Base-by-base conservation (phyloP, 2,329 filamentous ascomycete species). In the Beauveria rudraprayagi region DNA sequence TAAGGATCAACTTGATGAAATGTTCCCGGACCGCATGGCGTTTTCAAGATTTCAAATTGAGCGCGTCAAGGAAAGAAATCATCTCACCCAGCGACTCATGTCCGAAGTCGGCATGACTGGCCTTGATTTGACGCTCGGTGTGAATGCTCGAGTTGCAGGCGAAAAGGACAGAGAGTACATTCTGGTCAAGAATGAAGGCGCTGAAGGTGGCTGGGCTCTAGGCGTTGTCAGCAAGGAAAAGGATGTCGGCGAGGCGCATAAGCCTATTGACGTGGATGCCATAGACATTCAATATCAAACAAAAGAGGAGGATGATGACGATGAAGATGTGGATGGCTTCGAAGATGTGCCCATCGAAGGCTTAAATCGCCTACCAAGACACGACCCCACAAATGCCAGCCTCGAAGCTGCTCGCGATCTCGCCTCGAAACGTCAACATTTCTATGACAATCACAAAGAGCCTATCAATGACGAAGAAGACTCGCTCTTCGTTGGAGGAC, bases 11-110 rank as follows among this genome's bases (percentile, higher is more conserved):
- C 76, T 99, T 16, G 92, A 97, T 66, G 84, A 82, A 51, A 99
- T 99, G 94, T 99, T 99, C 71, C 93, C 94, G 0, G 89, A 99
- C 71, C 86, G 94, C 28, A 97, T 99, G 92, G 94, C 89, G 0
- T 99, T 99, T 70, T 97, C 92, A 1, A 88, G 83, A 63, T 99
- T 99, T 70, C 94, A 99, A 73, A 96, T 99, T 62, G 94, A 97
- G 71, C 82, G 94, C 62, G 95, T 97, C 11, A 85, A 83, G 66
- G 93, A 99, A 75, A 83, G 95, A 55, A 99, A 99, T 69, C 90
- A 96, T 64, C 81, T 99, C 34, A 99, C 95, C 0, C 94, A 99
- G 71, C 83, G 93, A 44, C 77, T 99, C 61, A 99, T 99, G 94
- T 85, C 91, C 67, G 84, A 99, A 67, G 92, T 93, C 67, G 93